phyloP scores from a whole-genome alignment of 805 yeast species.

The Saccharomycopsis sp. region DNA sequence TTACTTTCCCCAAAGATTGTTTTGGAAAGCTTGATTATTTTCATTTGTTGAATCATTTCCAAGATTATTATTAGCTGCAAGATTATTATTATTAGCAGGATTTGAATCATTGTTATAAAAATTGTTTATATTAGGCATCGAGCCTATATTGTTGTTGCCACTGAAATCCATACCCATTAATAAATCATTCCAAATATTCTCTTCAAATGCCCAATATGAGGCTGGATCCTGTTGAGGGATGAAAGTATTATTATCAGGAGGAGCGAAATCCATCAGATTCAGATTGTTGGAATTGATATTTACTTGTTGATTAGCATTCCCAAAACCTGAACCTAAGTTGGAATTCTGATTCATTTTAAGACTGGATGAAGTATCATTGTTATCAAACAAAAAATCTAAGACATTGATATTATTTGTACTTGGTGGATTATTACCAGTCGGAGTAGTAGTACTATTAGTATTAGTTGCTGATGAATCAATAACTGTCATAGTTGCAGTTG shows the following conservation, averaged over 20 bases:
- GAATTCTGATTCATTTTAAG: constrained; percentile 17
- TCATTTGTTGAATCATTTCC: too few relatives aligned
- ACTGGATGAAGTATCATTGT: background rate
- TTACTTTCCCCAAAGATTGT: too few relatives aligned
- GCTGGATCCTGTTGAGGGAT: constrained; percentile 19
- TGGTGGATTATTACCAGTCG: too few relatives aligned
- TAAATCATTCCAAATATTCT: constrained; percentile 60
- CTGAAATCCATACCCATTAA: constrained; percentile 14
- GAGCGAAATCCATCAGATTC: too few relatives aligned
- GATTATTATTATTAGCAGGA: too few relatives aligned
- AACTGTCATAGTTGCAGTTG: background rate
- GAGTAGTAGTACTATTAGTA: background rate
- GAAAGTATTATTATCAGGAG: background rate
- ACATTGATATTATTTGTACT: constrained; percentile 3
- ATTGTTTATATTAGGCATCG: too few relatives aligned
- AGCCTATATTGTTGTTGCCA: too few relatives aligned
- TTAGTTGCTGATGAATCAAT: background rate
- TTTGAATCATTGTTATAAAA: too few relatives aligned
- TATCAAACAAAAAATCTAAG: constrained; percentile 9
- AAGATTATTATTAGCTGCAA: too few relatives aligned
- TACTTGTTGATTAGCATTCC: too few relatives aligned
- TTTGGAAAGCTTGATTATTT: too few relatives aligned
- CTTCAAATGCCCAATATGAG: constrained; percentile 47
- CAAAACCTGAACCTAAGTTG: constrained; percentile 15
- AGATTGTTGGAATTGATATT: background rate